These are phyloP conservation scores for Plasmodium falciparum DNA, from an alignment of 169 alveolate species.

Conservation along the genomic window DNA sequence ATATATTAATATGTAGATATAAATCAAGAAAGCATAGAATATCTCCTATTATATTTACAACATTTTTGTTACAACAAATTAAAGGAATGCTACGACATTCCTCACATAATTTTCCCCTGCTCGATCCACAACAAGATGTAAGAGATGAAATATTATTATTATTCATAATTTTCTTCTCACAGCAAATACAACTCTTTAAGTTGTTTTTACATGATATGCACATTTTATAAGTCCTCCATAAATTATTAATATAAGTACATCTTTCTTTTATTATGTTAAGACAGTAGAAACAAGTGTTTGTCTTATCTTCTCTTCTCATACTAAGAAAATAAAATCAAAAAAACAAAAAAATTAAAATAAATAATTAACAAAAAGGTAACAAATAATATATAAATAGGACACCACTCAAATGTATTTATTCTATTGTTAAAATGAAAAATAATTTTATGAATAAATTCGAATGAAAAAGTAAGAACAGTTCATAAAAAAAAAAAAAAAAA, in stretches of 20 bases:
- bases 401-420: no score
- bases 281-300: constrained; percentile 20
- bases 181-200: constrained; percentile 27
- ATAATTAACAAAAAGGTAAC: no score
- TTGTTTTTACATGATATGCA: constrained; percentile 15
- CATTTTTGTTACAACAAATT: constrained; percentile 24
- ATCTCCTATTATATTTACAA: neutral
- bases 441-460: no score
- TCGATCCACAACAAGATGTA: constrained; percentile 17
- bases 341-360: no score
- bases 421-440: no score
- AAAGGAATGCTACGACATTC: constrained; percentile 13
- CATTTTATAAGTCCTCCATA: constrained; percentile 50
- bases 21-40: constrained; percentile 15
- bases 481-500: no score
- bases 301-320: no score
- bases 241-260: neutral
- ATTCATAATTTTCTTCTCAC: constrained; percentile 32
- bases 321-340: no score
- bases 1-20: constrained; percentile 6
- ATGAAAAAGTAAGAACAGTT: no score
- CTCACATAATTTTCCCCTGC: constrained; percentile 24
- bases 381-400: no score
- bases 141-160: constrained; percentile 13
- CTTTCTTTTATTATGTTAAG: neutral